Evolutionary conservation across 805 yeast species (phyloP), one percentile per base, ranked within the genome.

Genomic region (Schizosaccharomyces octosporus): DNA sequence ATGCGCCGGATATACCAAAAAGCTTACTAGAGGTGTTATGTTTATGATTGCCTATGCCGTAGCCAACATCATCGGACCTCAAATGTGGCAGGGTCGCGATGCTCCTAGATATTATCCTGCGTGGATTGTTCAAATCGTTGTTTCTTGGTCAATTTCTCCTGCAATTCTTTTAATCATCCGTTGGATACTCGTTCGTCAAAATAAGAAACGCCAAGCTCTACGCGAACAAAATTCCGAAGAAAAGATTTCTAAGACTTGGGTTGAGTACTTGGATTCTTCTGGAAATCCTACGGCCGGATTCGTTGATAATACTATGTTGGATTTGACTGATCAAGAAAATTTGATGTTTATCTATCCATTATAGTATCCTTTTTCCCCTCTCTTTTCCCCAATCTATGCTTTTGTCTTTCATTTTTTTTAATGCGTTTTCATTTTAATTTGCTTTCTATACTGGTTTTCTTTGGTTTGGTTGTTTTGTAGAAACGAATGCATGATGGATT

Each of bases 1-100:
- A 63, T 73, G 74, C 61, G 75, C 78, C 5, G 83, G 83, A 13
- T 76, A 75, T 65, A 78, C 83, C 11, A 80, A 79, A 70, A 78
- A 77, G 66, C 69, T 73, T 57, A 72, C 77, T 1, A 75, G 72
- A 2, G 76, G 73, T 66, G 75, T 77, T 4, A 66, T 76, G 48
- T 69, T 71, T 62, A 71, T 79, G 41, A 67, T 78, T 61, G 77
- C 75, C 2, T 79, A 76, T 66, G 76, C 79, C 66, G 74, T 72
- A 9, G 81, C 81, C 27, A 79, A 78, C 66, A 71, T 77, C 62
- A 69, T 75, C 61, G 82, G 82, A 3, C 81, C 82, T 1, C 81
- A 78, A 64, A 72, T 79, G 3, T 79, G 78, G 65, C 68, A 69
- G 55, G 68, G 69, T 0, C 62, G 61, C 2, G 77, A 79, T 65